A percentile compares a stretch with the other conserved stretches of the same genome.
phyloP scores from a whole-genome alignment of 1,139 yeast species.

The Pichia sp. region DNA sequence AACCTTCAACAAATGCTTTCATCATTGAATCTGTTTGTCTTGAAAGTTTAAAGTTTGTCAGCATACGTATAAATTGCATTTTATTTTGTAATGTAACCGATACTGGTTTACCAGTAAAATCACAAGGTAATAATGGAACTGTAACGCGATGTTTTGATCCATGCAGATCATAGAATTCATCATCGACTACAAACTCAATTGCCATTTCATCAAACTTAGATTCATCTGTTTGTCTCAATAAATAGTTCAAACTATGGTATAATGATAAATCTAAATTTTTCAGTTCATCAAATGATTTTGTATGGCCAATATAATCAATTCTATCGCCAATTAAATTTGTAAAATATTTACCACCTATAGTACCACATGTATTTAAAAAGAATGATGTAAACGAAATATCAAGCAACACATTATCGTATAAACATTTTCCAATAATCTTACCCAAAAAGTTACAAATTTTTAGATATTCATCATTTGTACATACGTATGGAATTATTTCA shows the following conservation, averaged over 20 bases:
- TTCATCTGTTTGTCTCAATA: conserved; percentile 48
- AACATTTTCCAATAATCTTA: conserved; percentile 77
- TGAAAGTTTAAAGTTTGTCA: conserved; percentile 77
- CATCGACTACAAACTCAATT: conserved; percentile 58
- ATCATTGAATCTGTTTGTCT: conserved; percentile 54
- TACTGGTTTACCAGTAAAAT: not conserved
- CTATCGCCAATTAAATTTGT: conserved; percentile 14
- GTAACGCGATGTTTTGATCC: conserved; percentile 29
- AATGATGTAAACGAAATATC: conserved; percentile 86
- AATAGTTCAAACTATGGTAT: conserved; percentile 57
- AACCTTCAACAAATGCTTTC: conserved; percentile 61
- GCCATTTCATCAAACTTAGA: conserved; percentile 52
- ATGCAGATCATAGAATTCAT: conserved; percentile 31
- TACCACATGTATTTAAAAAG: conserved; percentile 44
- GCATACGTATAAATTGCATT: conserved; percentile 66
- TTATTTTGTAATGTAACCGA: conserved; percentile 49
- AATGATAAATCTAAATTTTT: conserved; percentile 63
- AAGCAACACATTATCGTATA: conserved; percentile 76
- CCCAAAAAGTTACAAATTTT: conserved; percentile 56
- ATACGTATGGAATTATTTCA: conserved; percentile 7
- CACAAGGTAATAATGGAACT: conserved; percentile 49
- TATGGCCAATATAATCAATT: conserved; percentile 27
- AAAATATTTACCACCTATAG: conserved; percentile 42
- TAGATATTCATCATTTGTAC: conserved; percentile 15
- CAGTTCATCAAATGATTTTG: conserved; percentile 72